Evolutionary conservation across 176 grass and related monocot species (phyloP), one percentile per base, ranked within the genome.

Genomic region (Triticum urartu): DNA sequence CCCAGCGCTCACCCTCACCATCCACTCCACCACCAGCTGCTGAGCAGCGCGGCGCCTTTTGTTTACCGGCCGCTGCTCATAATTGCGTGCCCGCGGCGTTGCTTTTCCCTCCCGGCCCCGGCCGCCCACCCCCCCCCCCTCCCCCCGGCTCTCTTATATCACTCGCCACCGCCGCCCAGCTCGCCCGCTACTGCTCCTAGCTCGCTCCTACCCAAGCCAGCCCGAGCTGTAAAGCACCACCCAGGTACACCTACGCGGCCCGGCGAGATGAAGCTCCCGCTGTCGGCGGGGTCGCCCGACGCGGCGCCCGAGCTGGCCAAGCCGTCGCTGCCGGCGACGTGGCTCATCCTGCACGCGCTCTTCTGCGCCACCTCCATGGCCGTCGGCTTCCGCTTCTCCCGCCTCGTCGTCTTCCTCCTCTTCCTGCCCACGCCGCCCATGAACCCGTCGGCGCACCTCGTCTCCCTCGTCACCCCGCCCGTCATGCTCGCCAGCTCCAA

Each of bases 381-480:
- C 28, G 91, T 98, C 18, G 93, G 96, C 24, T 98, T 98, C 88
- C 93, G 93, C 50, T 95, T 95, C 88, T 98, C 96, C 4, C 96
- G 96, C 59, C 96, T 98, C 63, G 89, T 95, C 79, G 91, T 98
- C 28, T 98, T 82, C 90, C 90, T 98, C 22, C 87, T 98, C 75
- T 95, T 98, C 91, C 94, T 92, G 25, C 75, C 95, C 7, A 43
- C 95, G 14, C 85, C 86, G 47, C 81, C 78, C 63, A 76, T 89
- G 61, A 48, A 83, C 42, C 82, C 84, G 3, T 36, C 86, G 60
- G 64, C 85, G 63, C 32, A 79, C 50, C 78, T 83, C 74, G 68
- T 89, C 63, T 70, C 79, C 21, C 54, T 84, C 59, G 87, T 91
- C 33, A 82, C 90, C 48, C 79, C 85, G 4, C 86, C 87, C 58